Base-by-base conservation (phyloP, 2,329 filamentous ascomycete species). In the Neofusicoccum sp. region DNA sequence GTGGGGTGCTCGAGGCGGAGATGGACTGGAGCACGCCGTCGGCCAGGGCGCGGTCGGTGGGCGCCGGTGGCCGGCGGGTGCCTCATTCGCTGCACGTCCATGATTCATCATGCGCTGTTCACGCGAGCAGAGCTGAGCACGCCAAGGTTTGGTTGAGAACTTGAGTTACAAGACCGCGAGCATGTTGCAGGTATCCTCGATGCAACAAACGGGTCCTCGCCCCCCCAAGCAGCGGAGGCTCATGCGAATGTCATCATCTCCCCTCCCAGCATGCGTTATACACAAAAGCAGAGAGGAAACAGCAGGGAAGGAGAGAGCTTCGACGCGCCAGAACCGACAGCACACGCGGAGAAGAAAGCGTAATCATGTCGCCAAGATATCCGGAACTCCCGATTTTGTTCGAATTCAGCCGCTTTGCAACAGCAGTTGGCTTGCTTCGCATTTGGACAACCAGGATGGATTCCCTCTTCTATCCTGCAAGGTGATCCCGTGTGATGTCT, bases 171-270 rank as follows among this genome's bases (percentile, higher is more conserved):
- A 40, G 70, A 71, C 71, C 71, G 68, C 71, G 73, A 71, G 75
- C 76, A 76, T 68, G 73, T 56, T 74, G 70, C 72, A 77, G 76
- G 75, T 73, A 73, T 79, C 76, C 76, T 79, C 75, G 75, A 78
- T 75, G 71, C 73, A 33, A 61, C 72, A 76, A 70, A 73, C 70
- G 71, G 69, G 70, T 74, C 72, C 72, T 75, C 70, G 68, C 73
- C 67, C 71, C 67, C 65, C 68, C 67, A 30, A 3, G 8, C 49
- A 6, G 28, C 33, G 59, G 44, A 54, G 40, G 58, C 59, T 61
- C 59, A 61, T 71, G 70, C 73, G 67, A 63, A 73, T 75, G 73
- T 73, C 67, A 75, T 72, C 67, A 75, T 75, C 72, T 75, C 72
- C 66, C 71, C 73, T 73, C 69, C 51, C 72, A 71, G 74, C 73